phyloP scores from a whole-genome alignment of 805 yeast genomes.

The Sugiyamaella floridensis region DNA sequence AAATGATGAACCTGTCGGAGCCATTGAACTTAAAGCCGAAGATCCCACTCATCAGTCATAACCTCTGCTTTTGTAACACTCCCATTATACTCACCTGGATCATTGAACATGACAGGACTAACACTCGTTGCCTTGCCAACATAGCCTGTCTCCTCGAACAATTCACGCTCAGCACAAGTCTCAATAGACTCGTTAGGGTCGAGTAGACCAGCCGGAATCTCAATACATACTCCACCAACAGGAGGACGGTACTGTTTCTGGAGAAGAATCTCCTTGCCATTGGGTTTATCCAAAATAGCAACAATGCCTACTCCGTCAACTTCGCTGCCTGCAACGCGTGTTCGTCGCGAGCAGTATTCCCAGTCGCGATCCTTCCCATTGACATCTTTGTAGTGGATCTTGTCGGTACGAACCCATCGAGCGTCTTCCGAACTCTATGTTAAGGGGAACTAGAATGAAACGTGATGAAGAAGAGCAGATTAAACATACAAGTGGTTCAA shows the following conservation, averaged over 20 bases:
- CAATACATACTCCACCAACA: conserved; percentile 78
- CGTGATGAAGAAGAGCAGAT: not conserved
- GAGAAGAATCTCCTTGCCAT: conserved; percentile 50
- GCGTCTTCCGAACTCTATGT: not conserved
- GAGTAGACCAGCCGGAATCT: conserved; percentile 90
- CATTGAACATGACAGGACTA: conserved; percentile 53
- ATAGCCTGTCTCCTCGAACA: conserved; percentile 90
- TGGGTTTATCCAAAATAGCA: conserved; percentile 53
- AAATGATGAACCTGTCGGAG: too few relatives aligned
- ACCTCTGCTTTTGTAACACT: too few relatives aligned
- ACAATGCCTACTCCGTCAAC: conserved; percentile 90
- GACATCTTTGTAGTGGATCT: conserved; percentile 38
- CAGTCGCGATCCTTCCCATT: conserved; percentile 51
- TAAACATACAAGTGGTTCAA: conserved; percentile 19
- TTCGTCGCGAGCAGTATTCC: conserved; percentile 84
- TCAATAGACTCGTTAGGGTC: conserved; percentile 77
- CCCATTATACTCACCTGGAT: conserved; percentile 40
- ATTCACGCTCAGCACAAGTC: conserved; percentile 78
- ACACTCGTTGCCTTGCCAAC: conserved; percentile 50
- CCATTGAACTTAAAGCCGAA: too few relatives aligned
- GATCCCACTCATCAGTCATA: too few relatives aligned
- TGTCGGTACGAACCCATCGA: conserved; percentile 28
- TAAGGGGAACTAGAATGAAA: conserved; percentile 3
- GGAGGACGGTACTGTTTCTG: conserved; percentile 95
- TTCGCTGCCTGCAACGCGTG: conserved; percentile 54